Evolutionary conservation across 78 protist genomes (phyloP), one percentile per base, ranked within the genome.

Genomic region (Diacronema lutheri): DNA sequence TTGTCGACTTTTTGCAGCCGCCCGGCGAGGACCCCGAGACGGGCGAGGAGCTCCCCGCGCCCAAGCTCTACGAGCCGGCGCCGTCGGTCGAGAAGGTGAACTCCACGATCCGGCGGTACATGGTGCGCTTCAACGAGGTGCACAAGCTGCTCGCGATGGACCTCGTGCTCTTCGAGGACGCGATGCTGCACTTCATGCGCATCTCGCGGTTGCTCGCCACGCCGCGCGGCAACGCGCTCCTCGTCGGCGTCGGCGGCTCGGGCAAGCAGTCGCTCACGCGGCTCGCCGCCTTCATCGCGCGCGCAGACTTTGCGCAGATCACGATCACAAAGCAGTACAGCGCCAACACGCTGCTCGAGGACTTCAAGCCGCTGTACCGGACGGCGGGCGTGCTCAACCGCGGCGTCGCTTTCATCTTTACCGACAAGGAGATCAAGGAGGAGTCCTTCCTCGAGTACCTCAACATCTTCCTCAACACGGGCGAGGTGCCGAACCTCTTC

Each of bases 211-310:
- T 93, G 71, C 25, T 96, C 31, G 5, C 78, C 31, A n/a, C 56
- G 46, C 88, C 91, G 7, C 85, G 94, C 23, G 98, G 97, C 23
- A 58, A 84, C 69, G 90, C 92, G 33, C 90, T 96, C 26, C 76
- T 96, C 56, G 96, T 96, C 9, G 98, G 98, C 31, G 91, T 90
- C n/a, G 96, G 96, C 25, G 97, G 97, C 12, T 85, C 90, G 0
- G 98, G 98, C 31, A 90, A 91, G 73, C 95, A 96, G 84, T 85
- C 94, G 20, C 79, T 96, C 60, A 96, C 96, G 25, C 78, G 89
- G 9, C 91, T 96, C 23, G 93, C 95, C 20, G 35, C 96, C 4
- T 93, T 50, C 90, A 91, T 94, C 44, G 84, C 83, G 10, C 90
- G 95, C 23, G 29, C 77, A 56, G 25, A 66, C 37, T 37, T 25